A percentile compares a stretch with the other conserved stretches of the same genome.
phyloP scores from a whole-genome alignment of 441 rosid genomes.

The Daphne laureola region DNA sequence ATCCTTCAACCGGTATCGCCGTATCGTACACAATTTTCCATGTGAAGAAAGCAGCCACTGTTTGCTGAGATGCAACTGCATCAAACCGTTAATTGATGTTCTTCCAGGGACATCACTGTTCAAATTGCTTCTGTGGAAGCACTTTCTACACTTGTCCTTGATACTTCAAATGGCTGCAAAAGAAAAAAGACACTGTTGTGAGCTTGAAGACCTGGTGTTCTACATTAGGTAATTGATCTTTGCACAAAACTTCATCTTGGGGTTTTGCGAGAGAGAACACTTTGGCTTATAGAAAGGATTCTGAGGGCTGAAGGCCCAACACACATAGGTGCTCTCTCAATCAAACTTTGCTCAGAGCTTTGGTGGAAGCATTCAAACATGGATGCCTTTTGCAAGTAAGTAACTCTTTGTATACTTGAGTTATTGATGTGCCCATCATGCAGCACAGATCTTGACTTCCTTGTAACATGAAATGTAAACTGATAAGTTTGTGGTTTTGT shows the following conservation, averaged over 20 bases:
- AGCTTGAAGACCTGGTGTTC: slow-evolving; percentile 22
- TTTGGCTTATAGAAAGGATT: slow-evolving; percentile 30
- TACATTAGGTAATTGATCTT: slow-evolving; percentile 19
- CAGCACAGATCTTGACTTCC: not conserved
- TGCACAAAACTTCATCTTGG: slow-evolving; percentile 28
- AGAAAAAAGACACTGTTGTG: slow-evolving; percentile 23
- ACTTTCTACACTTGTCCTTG: slow-evolving; percentile 30
- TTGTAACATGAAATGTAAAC: not conserved
- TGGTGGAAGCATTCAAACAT: slow-evolving; percentile 27
- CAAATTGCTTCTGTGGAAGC: slow-evolving; percentile 33
- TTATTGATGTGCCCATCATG: not conserved
- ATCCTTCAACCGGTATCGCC: slow-evolving; percentile 26
- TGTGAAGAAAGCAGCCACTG: slow-evolving; percentile 27
- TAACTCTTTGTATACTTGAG: not conserved
- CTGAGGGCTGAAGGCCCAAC: slow-evolving; percentile 28
- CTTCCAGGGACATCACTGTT: slow-evolving; percentile 21
- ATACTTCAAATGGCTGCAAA: slow-evolving; percentile 17
- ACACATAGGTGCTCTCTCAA: slow-evolving; percentile 18
- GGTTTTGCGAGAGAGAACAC: slow-evolving; percentile 26
- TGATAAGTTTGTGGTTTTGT: too few species aligned
- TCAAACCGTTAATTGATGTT: slow-evolving; percentile 29
- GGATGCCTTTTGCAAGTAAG: slow-evolving; percentile 20
- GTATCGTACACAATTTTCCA: slow-evolving; percentile 25
- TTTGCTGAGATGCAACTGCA: slow-evolving; percentile 25
- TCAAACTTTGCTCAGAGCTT: slow-evolving; percentile 21